phyloP scores from a whole-genome alignment of 805 yeast genomes.

The Yarrowia divulgata region DNA sequence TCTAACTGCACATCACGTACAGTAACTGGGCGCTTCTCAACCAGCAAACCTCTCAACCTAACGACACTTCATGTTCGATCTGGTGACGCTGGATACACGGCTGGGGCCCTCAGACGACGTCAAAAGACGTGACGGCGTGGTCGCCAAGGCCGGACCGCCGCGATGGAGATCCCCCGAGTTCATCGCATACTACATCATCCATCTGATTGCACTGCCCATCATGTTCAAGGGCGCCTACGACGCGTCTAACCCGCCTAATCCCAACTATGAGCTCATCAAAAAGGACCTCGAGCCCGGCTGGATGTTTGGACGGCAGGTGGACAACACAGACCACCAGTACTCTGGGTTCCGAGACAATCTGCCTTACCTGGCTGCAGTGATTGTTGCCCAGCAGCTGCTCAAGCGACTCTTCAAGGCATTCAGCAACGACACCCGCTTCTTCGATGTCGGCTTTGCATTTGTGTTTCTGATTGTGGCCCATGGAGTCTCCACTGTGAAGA shows the following conservation, averaged over 20 bases:
- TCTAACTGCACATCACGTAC: slow-evolving; percentile 7
- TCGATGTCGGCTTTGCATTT: slow-evolving; percentile 77
- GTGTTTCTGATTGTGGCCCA: slow-evolving; percentile 75
- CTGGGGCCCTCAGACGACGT: slow-evolving; percentile 51
- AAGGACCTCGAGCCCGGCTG: slow-evolving; percentile 78
- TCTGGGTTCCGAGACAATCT: slow-evolving; percentile 85
- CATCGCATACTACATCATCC: slow-evolving; percentile 66
- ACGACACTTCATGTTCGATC: slow-evolving; percentile 47
- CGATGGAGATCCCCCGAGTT: slow-evolving; percentile 84
- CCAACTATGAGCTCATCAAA: slow-evolving; percentile 70
- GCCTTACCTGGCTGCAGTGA: slow-evolving; percentile 63
- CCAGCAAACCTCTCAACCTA: slow-evolving; percentile 4
- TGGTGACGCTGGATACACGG: slow-evolving; percentile 56
- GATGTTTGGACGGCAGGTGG: slow-evolving; percentile 80
- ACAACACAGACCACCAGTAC: slow-evolving; percentile 91
- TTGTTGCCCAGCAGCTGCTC: slow-evolving; percentile 60
- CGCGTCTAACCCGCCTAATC: slow-evolving; percentile 69
- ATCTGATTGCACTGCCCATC: slow-evolving; percentile 75
- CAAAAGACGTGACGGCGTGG: slow-evolving; percentile 46
- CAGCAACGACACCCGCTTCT: slow-evolving; percentile 56
- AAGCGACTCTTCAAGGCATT: slow-evolving; percentile 53
- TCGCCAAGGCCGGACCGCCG: slow-evolving; percentile 52
- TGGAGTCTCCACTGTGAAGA: slow-evolving; percentile 74
- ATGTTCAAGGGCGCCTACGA: slow-evolving; percentile 84
- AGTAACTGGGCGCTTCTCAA: neutral